These are phyloP conservation scores for Aspergillus sclerotioniger DNA, from an alignment of 495 filamentous ascomycete genomes.

Conservation along the genomic window DNA sequence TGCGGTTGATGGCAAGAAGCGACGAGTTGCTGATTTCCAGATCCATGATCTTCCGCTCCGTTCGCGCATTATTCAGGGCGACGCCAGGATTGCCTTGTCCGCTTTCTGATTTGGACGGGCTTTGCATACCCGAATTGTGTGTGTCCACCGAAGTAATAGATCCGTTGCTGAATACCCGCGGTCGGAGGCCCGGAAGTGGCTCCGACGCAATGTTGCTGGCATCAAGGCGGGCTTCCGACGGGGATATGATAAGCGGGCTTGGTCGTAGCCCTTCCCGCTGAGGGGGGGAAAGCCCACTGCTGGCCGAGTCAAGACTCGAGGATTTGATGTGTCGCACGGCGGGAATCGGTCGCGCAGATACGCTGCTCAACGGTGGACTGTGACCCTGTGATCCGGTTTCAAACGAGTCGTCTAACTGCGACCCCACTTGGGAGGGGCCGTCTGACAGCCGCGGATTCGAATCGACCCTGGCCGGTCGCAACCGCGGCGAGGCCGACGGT, in stretches of 20 bases:
- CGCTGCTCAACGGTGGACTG: constrained; percentile 22
- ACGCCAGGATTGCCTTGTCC: constrained; percentile 55
- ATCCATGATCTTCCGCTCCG: constrained; percentile 93
- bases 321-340: constrained; percentile 36
- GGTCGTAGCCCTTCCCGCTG: constrained; percentile 30
- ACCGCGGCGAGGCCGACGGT: constrained; percentile 39
- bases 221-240: constrained; percentile 24
- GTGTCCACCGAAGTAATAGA: constrained; percentile 34
- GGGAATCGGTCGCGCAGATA: constrained; percentile 20
- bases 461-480: constrained; percentile 41
- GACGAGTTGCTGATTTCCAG: constrained; percentile 98
- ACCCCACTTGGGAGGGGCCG: constrained; percentile 20
- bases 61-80: constrained; percentile 79
- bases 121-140: constrained; percentile 34
- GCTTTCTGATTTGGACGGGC: constrained; percentile 47
- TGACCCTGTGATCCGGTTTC: constrained; percentile 23
- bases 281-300: constrained; percentile 16
- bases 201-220: constrained; percentile 25
- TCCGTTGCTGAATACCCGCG: constrained; percentile 42
- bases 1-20: constrained; percentile 93
- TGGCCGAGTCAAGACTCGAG: constrained; percentile 37
- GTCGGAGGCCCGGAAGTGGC: constrained; percentile 34
- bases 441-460: constrained; percentile 27
- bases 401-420: constrained; percentile 24
- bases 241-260: constrained; percentile 34